Evolutionary conservation across 1,284 basidiomycete genomes (phyloP), one percentile per base, ranked within the genome.

Genomic region (Waitea zeae): DNA sequence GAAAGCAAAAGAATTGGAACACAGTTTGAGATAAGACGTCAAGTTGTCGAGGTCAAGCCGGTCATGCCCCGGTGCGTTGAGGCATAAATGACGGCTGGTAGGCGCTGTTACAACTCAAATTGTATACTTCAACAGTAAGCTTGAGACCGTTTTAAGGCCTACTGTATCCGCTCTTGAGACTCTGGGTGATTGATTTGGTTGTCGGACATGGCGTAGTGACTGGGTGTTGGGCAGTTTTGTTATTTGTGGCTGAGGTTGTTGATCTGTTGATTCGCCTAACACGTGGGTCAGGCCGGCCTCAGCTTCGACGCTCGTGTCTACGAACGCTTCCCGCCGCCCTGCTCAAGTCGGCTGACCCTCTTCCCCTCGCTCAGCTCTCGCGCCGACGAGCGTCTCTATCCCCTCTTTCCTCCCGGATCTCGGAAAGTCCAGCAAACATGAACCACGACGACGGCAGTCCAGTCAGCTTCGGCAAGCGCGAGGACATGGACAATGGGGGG

Each of bases 401-500:
- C 43, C 42, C 37, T 42, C 36, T 36, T 35, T 36, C 41, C 38
- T 26, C n/a, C n/a, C 38, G 34, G 34, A 38, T 39, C 41, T 17
- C 37, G 35, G 32, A 28, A 33, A 36, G 20, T 33, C 13, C 33
- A n/a, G n/a, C 38, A 17, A 19, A 33, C 41, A 57, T 57, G 56
- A 52, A 56, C 39, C 42, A 41, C 39, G 45, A 42, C 44, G 49
- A 46, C 38, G 44, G 47, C 44, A 37, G 45, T 38, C 37, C 38
- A 34, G 37, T 39, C 31, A 36, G 39, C 36, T 45, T 57, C 41
- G 57, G 52, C 46, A 64, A 62, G 45, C 53, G 57, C 38, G 62
- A 65, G 38, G 59, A 62, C 41, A 36, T 40, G 19, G 61, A 64
- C 41, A 54, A 54, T 36, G 50, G 52, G 53, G 40, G 41, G 47